Conservation (phyloP, 352 stramenopile species). For the Globisporangium ultimum region DNA sequence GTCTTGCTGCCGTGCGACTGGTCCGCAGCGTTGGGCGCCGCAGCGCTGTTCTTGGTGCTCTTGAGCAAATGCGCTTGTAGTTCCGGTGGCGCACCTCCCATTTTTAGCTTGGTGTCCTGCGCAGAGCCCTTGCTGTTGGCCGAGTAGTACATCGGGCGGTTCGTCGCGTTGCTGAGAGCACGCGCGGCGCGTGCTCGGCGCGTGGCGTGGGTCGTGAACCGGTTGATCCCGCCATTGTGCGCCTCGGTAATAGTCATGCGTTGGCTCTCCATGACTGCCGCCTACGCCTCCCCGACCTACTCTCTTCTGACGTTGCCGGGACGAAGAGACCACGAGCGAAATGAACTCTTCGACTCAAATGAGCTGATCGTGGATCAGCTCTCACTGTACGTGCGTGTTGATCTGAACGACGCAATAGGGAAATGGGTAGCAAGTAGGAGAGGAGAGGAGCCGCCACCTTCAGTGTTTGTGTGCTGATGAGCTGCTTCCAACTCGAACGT, state of each 20-base stretch:
- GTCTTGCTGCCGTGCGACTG: too few relatives aligned
- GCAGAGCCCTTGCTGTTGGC: conserved; percentile 9
- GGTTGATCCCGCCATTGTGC: conserved; percentile 7
- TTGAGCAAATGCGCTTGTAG: conserved; percentile 15
- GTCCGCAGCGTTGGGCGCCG: neutral
- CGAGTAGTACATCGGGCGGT: conserved; percentile 4
- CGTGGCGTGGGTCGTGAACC: conserved; percentile 4
- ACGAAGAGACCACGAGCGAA: too few relatives aligned
- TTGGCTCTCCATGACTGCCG: conserved; percentile 18
- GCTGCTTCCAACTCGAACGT: too few relatives aligned
- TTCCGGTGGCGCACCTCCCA: neutral
- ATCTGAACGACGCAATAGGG: too few relatives aligned
- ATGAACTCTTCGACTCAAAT: too few relatives aligned
- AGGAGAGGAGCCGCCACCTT: too few relatives aligned
- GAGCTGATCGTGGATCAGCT: too few relatives aligned
- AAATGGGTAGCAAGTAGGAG: too few relatives aligned
- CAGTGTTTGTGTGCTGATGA: too few relatives aligned
- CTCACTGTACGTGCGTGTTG: too few relatives aligned
- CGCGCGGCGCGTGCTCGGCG: neutral
- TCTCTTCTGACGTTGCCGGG: neutral
- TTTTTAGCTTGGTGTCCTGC: neutral
- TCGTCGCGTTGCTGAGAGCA: neutral
- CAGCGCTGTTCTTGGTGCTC: neutral
- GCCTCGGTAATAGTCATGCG: conserved; percentile 16
- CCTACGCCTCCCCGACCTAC: neutral